phyloP scores from a whole-genome alignment of 176 grass and related monocot species.

The Olyra latifolia region DNA sequence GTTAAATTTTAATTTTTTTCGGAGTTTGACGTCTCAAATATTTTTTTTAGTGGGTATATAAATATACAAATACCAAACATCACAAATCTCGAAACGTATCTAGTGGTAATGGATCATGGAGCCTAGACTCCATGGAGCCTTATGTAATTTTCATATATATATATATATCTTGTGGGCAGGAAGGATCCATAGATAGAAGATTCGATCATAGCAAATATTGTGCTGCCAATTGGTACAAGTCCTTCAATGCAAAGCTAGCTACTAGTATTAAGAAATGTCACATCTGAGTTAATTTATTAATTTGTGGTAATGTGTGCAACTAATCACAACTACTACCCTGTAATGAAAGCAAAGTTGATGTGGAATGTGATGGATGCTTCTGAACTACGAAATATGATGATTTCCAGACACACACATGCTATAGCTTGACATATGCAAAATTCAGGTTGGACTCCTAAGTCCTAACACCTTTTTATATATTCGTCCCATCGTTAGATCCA shows the following conservation, averaged over 20 bases:
- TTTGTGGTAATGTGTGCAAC: conserved; percentile 29
- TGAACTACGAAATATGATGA: conserved; percentile 15
- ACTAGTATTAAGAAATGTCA: conserved; percentile 29
- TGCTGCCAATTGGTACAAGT: background rate
- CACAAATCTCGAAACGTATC: no score
- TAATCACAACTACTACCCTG: conserved; percentile 27
- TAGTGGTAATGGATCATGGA: no score
- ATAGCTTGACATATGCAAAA: background rate
- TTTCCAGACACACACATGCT: conserved; percentile 1
- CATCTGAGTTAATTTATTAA: conserved; percentile 30
- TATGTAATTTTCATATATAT: no score
- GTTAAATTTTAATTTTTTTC: no score
- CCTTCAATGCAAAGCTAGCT: conserved; percentile 2
- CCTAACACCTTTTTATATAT: background rate
- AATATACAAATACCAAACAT: no score
- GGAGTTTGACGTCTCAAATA: no score
- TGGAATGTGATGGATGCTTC: conserved; percentile 40
- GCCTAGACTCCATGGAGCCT: no score
- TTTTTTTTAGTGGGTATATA: no score
- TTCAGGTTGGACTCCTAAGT: background rate
- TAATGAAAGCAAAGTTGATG: conserved; percentile 28
- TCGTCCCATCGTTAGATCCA: background rate
- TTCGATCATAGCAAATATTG: background rate
- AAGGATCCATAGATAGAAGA: background rate
- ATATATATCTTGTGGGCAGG: background rate